Evolutionary conservation across 2,329 filamentous ascomycete species (phyloP).

Genomic region (Colletotrichum liaoningense): DNA sequence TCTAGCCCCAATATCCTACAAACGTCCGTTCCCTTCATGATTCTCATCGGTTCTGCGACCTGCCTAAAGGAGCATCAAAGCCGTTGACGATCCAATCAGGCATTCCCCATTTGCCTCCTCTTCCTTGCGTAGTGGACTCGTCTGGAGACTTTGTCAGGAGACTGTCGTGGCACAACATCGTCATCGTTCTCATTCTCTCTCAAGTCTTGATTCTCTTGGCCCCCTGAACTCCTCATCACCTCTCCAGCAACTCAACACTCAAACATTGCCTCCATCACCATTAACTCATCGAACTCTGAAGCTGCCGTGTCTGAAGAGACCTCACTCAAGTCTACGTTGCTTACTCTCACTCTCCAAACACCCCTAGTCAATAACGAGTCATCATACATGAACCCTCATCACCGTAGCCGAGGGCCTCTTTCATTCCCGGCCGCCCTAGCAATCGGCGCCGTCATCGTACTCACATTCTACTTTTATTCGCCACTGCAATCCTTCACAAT

Average conservation of each 20-base stretch:
- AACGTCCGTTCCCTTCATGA: neutral
- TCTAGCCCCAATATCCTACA: constrained; percentile 3
- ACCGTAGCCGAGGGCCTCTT: constrained; percentile 9
- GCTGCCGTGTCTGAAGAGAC: neutral
- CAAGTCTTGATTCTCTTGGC: neutral
- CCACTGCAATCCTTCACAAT: neutral
- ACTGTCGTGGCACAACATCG: neutral
- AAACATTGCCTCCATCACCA: neutral
- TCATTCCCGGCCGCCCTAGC: constrained; percentile 1
- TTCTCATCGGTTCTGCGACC: neutral
- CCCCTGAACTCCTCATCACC: neutral
- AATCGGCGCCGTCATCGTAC: constrained; percentile 3
- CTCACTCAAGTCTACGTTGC: neutral
- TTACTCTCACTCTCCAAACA: neutral
- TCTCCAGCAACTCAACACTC: neutral
- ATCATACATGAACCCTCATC: constrained; percentile 11
- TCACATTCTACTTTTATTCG: constrained; percentile 1
- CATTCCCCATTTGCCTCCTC: neutral
- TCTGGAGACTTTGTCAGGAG: neutral
- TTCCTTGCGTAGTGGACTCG: no score
- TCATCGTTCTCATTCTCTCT: neutral
- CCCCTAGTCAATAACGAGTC: neutral
- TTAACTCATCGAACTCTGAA: neutral
- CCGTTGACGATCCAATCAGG: neutral
- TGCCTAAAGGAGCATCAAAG: neutral